Evolutionary conservation across 148 eudicot species (phyloP).

Genomic region (Euryodendron excelsum): DNA sequence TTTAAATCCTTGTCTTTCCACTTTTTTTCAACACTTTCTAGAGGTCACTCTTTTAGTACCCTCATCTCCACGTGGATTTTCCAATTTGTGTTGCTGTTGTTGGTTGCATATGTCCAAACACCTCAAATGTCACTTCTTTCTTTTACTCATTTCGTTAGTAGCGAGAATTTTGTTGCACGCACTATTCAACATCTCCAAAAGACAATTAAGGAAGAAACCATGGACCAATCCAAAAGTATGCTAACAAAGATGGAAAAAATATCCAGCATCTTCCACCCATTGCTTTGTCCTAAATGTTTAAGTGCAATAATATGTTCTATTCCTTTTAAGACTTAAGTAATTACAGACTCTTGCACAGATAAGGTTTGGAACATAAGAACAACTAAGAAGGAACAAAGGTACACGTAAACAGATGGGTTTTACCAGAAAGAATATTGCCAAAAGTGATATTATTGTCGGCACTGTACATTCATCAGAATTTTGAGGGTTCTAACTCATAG

Average conservation of each 20-base stretch:
- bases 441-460: too few relatives aligned
- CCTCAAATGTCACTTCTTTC: not conserved
- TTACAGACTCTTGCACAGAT: too few relatives aligned
- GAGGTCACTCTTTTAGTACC: not conserved
- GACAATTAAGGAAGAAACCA: not conserved
- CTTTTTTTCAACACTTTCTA: not conserved
- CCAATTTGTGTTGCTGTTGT: not conserved
- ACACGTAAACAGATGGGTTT: too few relatives aligned
- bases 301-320: too few relatives aligned
- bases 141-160: not conserved
- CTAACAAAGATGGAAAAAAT: not conserved
- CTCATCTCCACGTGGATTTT: not conserved
- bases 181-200: not conserved
- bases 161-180: not conserved
- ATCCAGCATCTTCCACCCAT: too few relatives aligned
- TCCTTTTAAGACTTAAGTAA: too few relatives aligned
- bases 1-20: not conserved
- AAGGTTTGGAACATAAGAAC: too few relatives aligned
- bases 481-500: too few relatives aligned
- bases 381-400: too few relatives aligned
- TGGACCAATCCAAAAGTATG: not conserved
- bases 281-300: too few relatives aligned
- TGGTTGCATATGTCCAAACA: not conserved
- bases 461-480: too few relatives aligned
- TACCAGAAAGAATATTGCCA: too few relatives aligned